Percentiles rank a stretch among this genome's conserved stretches.
phyloP scores from a whole-genome alignment of 352 stramenopile genomes.

The Pythium utonaiense region DNA sequence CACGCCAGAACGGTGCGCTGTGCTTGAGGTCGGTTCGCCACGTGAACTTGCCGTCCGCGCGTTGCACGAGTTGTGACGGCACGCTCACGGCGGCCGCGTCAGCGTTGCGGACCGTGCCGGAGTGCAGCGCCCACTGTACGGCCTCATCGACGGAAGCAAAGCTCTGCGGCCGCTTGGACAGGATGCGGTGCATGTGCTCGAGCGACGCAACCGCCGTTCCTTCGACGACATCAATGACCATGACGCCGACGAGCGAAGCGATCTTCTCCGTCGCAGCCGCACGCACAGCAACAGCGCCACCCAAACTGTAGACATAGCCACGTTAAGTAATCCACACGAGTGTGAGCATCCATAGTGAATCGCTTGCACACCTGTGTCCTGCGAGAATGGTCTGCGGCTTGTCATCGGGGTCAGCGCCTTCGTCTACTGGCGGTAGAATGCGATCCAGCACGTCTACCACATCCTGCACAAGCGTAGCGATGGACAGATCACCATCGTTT shows the following conservation, averaged over 20 bases:
- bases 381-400: constrained; percentile 66
- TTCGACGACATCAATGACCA: constrained; percentile 90
- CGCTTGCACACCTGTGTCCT: constrained; percentile 62
- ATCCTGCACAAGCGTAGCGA: constrained; percentile 71
- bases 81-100: constrained; percentile 77
- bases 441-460: constrained; percentile 47
- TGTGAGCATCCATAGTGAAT: background rate
- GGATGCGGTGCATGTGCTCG: constrained; percentile 78
- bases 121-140: constrained; percentile 78
- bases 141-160: constrained; percentile 73
- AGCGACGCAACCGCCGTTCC: constrained; percentile 84
- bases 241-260: constrained; percentile 65
- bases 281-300: constrained; percentile 76
- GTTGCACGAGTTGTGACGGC: constrained; percentile 62
- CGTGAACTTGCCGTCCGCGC: constrained; percentile 45
- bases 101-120: constrained; percentile 67
- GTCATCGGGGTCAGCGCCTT: constrained; percentile 23
- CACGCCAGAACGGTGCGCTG: constrained; percentile 80
- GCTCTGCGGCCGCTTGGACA: constrained; percentile 57
- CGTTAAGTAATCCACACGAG: background rate
- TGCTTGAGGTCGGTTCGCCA: constrained; percentile 79
- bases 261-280: constrained; percentile 58
- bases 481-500: constrained; percentile 71
- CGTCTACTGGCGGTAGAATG: constrained; percentile 36
- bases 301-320: constrained; percentile 45